A percentile compares a stretch with the other conserved stretches of the same genome.
phyloP scores from a whole-genome alignment of 805 yeast species.

The Tetrapisispora fleetii region DNA sequence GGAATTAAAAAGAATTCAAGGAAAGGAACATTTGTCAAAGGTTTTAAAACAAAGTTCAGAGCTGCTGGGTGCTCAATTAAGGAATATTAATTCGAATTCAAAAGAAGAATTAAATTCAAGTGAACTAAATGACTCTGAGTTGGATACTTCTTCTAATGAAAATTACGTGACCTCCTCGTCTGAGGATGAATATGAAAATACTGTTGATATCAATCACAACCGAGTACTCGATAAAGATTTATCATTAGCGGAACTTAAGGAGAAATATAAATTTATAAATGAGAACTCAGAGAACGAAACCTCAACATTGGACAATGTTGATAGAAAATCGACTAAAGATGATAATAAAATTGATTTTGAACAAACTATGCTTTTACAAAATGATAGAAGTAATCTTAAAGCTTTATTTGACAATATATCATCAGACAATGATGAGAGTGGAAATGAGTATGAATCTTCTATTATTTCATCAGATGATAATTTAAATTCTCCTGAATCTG shows the following conservation, averaged over 20 bases:
- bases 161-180: conserved; percentile 12
- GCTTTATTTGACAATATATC: conserved; percentile 7
- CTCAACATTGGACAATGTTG: background rate
- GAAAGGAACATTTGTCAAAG: conserved; percentile 77
- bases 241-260: conserved; percentile 35
- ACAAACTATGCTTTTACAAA: background rate
- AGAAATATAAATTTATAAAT: conserved; percentile 32
- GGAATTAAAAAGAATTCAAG: conserved; percentile 66
- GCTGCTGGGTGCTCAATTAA: conserved; percentile 74
- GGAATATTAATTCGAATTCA: conserved; percentile 21
- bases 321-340: background rate
- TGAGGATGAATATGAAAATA: conserved; percentile 9
- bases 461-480: background rate
- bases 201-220: conserved; percentile 10
- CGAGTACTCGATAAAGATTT: conserved; percentile 18
- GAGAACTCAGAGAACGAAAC: conserved; percentile 1
- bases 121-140: conserved; percentile 11
- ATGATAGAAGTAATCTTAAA: background rate
- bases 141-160: conserved; percentile 4
- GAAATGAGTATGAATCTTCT: conserved; percentile 22
- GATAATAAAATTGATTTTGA: background rate
- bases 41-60: conserved; percentile 89
- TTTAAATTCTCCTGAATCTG: conserved; percentile 8
- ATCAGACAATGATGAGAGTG: conserved; percentile 13
- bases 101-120: conserved; percentile 12